A percentile compares a stretch with the other conserved stretches of the same genome.
Conservation (phyloP, 768 basidiomycete species). For the Suillus placidus region DNA sequence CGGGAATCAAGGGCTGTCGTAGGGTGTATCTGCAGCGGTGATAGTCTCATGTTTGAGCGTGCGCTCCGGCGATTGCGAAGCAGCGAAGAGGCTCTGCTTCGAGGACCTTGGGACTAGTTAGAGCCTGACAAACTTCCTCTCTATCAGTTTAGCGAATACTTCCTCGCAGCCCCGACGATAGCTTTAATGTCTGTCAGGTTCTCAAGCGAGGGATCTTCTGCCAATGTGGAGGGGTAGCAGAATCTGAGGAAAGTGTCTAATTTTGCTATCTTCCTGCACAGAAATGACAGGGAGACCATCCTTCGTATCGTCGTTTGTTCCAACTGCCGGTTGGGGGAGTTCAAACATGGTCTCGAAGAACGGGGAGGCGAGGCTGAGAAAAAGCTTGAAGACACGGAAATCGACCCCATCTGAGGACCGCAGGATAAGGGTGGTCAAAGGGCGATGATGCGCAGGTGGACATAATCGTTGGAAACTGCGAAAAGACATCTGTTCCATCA, state of each 20-base stretch:
- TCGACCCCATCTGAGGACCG: conserved; percentile 18
- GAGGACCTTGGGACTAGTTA: conserved; percentile 16
- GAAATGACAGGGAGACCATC: conserved; percentile 4
- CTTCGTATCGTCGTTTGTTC: conserved; percentile 1
- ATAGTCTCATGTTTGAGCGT: conserved; percentile 21
- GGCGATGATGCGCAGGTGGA: conserved; percentile 13
- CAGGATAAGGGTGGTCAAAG: conserved; percentile 17
- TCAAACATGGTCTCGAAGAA: neutral
- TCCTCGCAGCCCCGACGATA: conserved; percentile 40
- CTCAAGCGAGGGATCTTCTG: conserved; percentile 3
- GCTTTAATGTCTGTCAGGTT: neutral
- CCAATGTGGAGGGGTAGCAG: conserved; percentile 14
- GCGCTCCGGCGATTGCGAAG: conserved; percentile 32
- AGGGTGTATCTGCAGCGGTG: conserved; percentile 29
- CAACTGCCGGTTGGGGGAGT: conserved; percentile 2
- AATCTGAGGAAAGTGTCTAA: conserved; percentile 23
- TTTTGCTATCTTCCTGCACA: conserved; percentile 15
- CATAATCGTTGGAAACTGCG: neutral
- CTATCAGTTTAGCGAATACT: conserved; percentile 43
- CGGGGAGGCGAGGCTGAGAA: conserved; percentile 30
- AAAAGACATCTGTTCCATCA: neutral
- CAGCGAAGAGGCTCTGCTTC: conserved; percentile 23
- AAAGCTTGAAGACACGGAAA: conserved; percentile 26
- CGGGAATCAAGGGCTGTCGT: conserved; percentile 21
- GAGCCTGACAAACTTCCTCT: conserved; percentile 23